phyloP scores from a whole-genome alignment of 192 early-diverging fungal species.

The Rhizophlyctis rosea region DNA sequence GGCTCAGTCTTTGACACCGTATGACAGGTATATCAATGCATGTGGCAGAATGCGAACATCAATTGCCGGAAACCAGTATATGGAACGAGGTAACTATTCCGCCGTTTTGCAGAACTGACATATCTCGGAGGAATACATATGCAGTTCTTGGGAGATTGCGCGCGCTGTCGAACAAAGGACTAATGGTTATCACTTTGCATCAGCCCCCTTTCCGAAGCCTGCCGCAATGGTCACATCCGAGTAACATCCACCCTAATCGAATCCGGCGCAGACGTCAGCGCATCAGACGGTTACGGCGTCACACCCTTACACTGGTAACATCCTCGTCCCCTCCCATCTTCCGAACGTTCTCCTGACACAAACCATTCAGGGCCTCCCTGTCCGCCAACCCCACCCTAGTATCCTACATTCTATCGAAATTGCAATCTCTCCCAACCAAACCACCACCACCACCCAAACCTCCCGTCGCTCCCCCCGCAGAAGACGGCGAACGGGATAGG shows the following conservation, averaged over 20 bases:
- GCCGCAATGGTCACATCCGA: constrained; percentile 15
- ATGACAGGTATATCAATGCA: constrained; percentile 15
- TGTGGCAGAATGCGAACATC: constrained; percentile 17
- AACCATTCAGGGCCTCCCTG: constrained; percentile 12
- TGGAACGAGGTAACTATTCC: constrained; percentile 18
- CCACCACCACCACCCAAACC: not conserved
- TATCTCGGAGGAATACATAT: not conserved
- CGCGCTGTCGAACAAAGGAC: not conserved
- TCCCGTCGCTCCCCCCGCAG: not conserved
- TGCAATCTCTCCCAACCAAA: not conserved
- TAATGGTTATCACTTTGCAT: not conserved
- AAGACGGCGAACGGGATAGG: no score
- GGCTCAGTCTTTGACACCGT: constrained; percentile 2
- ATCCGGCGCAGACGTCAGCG: constrained; percentile 17
- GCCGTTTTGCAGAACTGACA: no score
- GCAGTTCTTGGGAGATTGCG: not conserved
- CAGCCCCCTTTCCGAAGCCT: constrained; percentile 23
- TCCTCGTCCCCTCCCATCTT: not conserved
- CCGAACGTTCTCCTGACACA: not conserved
- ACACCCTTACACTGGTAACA: constrained; percentile 20
- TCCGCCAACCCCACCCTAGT: constrained; percentile 14
- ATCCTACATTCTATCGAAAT: not conserved
- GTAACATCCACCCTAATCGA: constrained; percentile 8
- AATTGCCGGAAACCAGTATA: constrained; percentile 18
- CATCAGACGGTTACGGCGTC: constrained; percentile 17